phyloP scores from a whole-genome alignment of 306 rosid species.

The Amphicarpaea edgeworthii region DNA sequence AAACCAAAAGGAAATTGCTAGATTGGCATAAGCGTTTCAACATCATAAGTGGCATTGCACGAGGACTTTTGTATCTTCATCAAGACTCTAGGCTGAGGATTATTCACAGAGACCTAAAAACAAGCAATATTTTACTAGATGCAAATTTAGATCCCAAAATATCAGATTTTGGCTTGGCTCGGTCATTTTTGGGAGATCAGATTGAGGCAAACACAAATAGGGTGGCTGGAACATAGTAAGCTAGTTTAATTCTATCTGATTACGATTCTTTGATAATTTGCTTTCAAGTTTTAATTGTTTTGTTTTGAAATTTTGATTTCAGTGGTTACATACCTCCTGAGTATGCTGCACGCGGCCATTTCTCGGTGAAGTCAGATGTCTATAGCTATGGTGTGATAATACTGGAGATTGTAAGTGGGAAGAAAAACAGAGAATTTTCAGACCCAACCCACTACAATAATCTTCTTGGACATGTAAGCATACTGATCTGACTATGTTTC shows the following conservation, averaged over 20 bases:
- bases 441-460: background rate
- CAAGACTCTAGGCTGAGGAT: background rate
- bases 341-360: slow-evolving; percentile 29
- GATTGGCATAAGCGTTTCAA: background rate
- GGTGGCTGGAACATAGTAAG: no score
- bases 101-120: background rate
- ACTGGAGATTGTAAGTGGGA: slow-evolving; percentile 39
- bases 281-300: background rate
- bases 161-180: background rate
- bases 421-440: slow-evolving; percentile 26
- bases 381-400: slow-evolving; percentile 45
- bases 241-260: background rate
- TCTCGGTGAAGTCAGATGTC: slow-evolving; percentile 40
- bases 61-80: background rate
- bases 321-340: slow-evolving; percentile 51
- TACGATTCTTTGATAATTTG: background rate
- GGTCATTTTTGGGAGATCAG: background rate
- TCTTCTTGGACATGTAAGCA: background rate
- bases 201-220: background rate
- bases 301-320: background rate
- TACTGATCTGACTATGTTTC: no score
- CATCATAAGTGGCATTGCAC: background rate
- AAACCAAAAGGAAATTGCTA: background rate
- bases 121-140: background rate
- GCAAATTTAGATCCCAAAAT: background rate